Evolutionary conservation across 1,284 basidiomycete genomes (phyloP).

Genomic region (Ustilago crameri): DNA sequence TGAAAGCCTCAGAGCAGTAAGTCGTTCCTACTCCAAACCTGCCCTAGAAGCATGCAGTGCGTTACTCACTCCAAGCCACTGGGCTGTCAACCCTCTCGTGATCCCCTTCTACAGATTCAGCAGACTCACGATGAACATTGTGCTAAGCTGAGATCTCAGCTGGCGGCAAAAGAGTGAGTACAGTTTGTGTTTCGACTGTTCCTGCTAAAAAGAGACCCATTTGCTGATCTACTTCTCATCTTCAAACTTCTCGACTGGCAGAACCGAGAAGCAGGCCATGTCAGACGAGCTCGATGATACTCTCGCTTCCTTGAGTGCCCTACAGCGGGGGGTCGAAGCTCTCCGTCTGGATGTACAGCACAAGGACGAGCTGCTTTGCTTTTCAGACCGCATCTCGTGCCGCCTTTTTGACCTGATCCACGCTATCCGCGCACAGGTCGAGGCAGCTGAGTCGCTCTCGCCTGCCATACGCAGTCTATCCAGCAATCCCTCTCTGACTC

Average conservation of each 20-base stretch:
- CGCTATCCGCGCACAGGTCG: slow-evolving; percentile 20
- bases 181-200: not conserved
- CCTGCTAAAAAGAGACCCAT: too few relatives aligned
- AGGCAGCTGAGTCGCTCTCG: slow-evolving; percentile 28
- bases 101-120: slow-evolving; percentile 9
- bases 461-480: slow-evolving; percentile 35
- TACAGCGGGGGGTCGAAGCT: slow-evolving; percentile 12
- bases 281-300: slow-evolving; percentile 12
- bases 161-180: slow-evolving; percentile 14
- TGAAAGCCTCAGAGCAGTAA: slow-evolving; percentile 27
- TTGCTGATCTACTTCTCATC: not conserved
- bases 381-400: slow-evolving; percentile 28
- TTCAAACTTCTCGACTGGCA: not conserved
- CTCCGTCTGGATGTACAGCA: slow-evolving; percentile 8
- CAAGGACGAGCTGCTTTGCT: slow-evolving; percentile 36
- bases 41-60: too few relatives aligned
- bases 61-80: not conserved
- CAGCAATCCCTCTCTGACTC: not conserved
- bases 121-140: slow-evolving; percentile 16
- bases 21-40: not conserved
- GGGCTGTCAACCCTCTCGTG: not conserved
- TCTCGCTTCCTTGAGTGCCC: not conserved
- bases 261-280: slow-evolving; percentile 9
- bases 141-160: slow-evolving; percentile 7
- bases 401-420: slow-evolving; percentile 28